phyloP scores from a whole-genome alignment of 139 green algal genomes.

The Chlorella sp. region DNA sequence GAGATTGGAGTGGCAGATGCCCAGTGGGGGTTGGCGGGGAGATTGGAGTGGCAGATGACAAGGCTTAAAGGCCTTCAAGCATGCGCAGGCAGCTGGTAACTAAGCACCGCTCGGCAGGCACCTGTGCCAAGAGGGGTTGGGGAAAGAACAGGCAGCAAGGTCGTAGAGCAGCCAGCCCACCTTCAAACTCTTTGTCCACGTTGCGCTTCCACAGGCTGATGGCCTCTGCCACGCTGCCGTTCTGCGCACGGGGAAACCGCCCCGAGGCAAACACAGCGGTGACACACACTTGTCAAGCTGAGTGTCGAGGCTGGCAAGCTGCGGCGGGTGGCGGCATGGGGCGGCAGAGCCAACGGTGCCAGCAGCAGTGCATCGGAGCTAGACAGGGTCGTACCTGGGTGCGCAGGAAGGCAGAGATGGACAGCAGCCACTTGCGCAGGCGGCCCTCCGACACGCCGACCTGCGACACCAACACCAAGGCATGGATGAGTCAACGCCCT shows the following conservation, averaged over 20 bases:
- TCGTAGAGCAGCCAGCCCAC: background rate
- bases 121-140: too few relatives aligned
- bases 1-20: too few relatives aligned
- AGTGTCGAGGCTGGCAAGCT: background rate
- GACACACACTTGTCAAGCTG: background rate
- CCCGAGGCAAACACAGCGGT: background rate
- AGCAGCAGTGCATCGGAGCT: background rate
- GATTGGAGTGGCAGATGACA: too few relatives aligned
- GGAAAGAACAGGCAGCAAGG: background rate
- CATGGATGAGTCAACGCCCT: too few relatives aligned
- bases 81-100: too few relatives aligned
- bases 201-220: slow-evolving; percentile 88
- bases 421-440: slow-evolving; percentile 96
- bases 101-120: too few relatives aligned
- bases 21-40: too few relatives aligned
- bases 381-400: background rate
- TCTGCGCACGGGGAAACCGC: slow-evolving; percentile 54
- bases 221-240: slow-evolving; percentile 80
- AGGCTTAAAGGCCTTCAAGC: too few relatives aligned
- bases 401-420: slow-evolving; percentile 85
- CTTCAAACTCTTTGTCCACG: slow-evolving; percentile 78
- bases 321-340: background rate
- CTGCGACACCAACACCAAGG: slow-evolving; percentile 13
- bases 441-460: slow-evolving; percentile 82
- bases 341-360: background rate